These are phyloP conservation scores for Amanita rubescens DNA, from an alignment of 768 basidiomycete species.

Conservation along the genomic window DNA sequence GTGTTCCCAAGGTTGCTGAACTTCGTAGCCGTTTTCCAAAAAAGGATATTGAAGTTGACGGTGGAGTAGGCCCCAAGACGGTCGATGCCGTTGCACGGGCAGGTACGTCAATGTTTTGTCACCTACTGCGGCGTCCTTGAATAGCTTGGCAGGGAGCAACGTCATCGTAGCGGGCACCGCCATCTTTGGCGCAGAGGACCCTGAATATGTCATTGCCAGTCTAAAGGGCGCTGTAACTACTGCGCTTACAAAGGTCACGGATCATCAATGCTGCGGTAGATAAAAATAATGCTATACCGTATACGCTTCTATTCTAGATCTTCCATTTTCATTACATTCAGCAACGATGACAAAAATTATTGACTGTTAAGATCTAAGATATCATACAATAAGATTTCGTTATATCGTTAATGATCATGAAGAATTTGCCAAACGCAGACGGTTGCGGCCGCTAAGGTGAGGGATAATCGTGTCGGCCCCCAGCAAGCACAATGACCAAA, in stretches of 20 bases:
- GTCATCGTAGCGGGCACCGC: slow-evolving; percentile 98
- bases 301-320: background rate
- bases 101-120: slow-evolving; percentile 36
- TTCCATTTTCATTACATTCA: background rate
- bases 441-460: no score
- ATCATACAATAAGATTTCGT: background rate
- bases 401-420: background rate
- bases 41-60: slow-evolving; percentile 97
- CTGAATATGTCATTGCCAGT: slow-evolving; percentile 66
- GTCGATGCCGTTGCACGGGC: slow-evolving; percentile 84
- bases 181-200: slow-evolving; percentile 77
- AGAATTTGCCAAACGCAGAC: background rate
- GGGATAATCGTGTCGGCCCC: background rate
- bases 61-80: slow-evolving; percentile 91
- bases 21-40: slow-evolving; percentile 85
- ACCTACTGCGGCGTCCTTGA: background rate
- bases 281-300: background rate
- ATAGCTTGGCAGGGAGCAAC: slow-evolving; percentile 66
- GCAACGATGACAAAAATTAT: background rate
- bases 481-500: background rate
- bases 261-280: background rate
- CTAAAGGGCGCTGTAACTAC: slow-evolving; percentile 65
- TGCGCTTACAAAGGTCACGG: slow-evolving; percentile 45
- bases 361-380: no score
- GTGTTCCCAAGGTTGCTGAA: slow-evolving; percentile 88